Percentiles rank a stretch among this genome's conserved stretches.
Evolutionary conservation across 75 land plant genomes (phyloP).

Genomic region (Sequoia sempervirens): DNA sequence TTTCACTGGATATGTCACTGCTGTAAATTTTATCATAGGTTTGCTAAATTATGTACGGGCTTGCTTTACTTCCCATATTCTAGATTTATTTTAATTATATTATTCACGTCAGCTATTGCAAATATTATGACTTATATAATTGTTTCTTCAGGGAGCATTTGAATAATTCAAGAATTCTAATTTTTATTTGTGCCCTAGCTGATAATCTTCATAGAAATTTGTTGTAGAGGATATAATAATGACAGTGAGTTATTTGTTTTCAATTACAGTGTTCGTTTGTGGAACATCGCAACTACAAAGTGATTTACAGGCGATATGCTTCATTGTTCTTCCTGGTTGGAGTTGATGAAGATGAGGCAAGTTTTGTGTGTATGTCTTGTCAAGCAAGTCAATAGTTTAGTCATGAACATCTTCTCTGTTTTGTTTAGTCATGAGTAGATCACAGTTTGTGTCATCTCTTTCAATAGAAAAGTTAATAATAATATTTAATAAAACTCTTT

Average conservation of each 20-base stretch:
- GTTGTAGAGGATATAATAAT: not conserved
- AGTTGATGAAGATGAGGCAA: conserved; percentile 96
- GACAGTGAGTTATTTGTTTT: not conserved
- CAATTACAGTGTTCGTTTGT: conserved; percentile 89
- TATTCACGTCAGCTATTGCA: not conserved
- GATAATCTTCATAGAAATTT: not conserved
- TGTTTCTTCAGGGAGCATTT: not conserved
- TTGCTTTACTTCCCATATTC: not conserved
- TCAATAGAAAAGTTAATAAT: not conserved
- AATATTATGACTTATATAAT: not conserved
- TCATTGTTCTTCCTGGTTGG: conserved; percentile 98
- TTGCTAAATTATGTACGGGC: not conserved
- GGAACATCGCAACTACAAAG: conserved; percentile 96
- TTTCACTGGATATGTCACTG: not conserved
- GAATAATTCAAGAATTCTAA: not conserved
- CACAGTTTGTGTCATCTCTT: not conserved
- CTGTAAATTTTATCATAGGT: not conserved
- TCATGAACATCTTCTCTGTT: not conserved
- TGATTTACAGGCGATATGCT: conserved; percentile 95
- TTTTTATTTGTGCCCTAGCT: not conserved
- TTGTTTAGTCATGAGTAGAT: not conserved
- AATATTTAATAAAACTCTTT: not conserved
- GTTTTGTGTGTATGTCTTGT: not conserved
- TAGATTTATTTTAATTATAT: not conserved
- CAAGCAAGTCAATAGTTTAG: not conserved